Conservation (phyloP, 495 filamentous ascomycete genomes). For the Pyronema omphalodes region DNA sequence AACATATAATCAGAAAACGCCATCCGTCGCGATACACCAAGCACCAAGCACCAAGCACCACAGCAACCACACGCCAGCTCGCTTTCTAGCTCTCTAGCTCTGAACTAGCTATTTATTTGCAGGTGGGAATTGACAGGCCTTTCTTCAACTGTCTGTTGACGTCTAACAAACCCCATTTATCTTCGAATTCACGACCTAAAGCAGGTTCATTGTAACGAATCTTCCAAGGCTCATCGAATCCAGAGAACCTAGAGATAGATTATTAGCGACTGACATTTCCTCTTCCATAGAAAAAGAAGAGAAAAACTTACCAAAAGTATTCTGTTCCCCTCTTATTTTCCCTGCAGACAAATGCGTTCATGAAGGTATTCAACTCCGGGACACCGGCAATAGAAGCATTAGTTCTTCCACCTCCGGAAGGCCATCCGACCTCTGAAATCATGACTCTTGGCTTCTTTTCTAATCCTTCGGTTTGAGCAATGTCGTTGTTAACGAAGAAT, state of each 20-base stretch:
- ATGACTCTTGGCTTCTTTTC: slow-evolving; percentile 44
- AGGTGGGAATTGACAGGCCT: slow-evolving; percentile 75
- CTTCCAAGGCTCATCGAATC: slow-evolving; percentile 96
- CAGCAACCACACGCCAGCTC: no score
- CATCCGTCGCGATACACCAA: no score
- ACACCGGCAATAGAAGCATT: slow-evolving; percentile 60
- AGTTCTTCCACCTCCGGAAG: slow-evolving; percentile 56
- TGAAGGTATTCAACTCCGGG: slow-evolving; percentile 65
- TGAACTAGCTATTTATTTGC: slow-evolving; percentile 27
- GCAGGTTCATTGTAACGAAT: slow-evolving; percentile 42
- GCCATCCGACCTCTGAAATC: slow-evolving; percentile 89
- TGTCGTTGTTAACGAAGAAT: slow-evolving; percentile 58
- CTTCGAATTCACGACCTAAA: slow-evolving; percentile 64
- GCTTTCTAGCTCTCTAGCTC: no score
- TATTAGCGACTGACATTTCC: slow-evolving; percentile 9
- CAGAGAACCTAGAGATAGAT: slow-evolving; percentile 46
- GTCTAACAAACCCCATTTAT: slow-evolving; percentile 91
- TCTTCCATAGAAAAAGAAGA: neutral
- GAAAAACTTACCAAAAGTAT: slow-evolving; percentile 63
- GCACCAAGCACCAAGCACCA: no score
- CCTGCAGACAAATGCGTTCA: slow-evolving; percentile 72
- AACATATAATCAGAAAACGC: no score
- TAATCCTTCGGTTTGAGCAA: slow-evolving; percentile 36
- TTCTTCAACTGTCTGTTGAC: slow-evolving; percentile 66
- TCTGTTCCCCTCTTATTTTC: slow-evolving; percentile 61